phyloP scores from a whole-genome alignment of 140 eudicot species.

The Bidens hawaiensis region DNA sequence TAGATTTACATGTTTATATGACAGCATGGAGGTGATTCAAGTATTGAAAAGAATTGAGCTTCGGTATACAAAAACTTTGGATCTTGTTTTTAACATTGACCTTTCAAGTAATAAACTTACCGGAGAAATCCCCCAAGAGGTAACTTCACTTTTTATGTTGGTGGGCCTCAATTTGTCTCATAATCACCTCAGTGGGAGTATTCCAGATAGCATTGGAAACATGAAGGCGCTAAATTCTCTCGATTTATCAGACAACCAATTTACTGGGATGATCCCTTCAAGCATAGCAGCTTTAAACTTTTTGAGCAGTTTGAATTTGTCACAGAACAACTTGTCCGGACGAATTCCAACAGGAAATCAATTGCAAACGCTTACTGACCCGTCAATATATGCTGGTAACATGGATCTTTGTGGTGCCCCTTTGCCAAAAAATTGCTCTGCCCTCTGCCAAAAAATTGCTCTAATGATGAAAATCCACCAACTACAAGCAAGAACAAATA shows the following conservation, averaged over 20 bases:
- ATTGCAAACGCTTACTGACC: no score
- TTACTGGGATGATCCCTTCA: background rate
- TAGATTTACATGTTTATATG: no score
- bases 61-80: background rate
- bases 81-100: background rate
- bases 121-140: background rate
- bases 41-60: background rate
- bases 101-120: background rate
- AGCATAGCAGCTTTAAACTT: background rate
- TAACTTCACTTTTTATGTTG: background rate
- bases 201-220: background rate
- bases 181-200: background rate
- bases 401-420: slow-evolving; percentile 2
- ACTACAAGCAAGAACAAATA: background rate
- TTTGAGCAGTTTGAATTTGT: no score
- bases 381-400: slow-evolving; percentile 6
- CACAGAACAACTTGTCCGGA: no score
- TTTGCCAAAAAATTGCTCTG: no score
- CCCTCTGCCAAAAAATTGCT: background rate
- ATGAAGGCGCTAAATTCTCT: background rate
- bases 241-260: background rate
- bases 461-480: background rate
- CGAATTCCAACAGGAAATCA: no score
- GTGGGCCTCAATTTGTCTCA: slow-evolving; percentile 2
- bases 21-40: no score